Evolutionary conservation across 331 rosid species (phyloP).

Genomic region (Malus hybrid): DNA sequence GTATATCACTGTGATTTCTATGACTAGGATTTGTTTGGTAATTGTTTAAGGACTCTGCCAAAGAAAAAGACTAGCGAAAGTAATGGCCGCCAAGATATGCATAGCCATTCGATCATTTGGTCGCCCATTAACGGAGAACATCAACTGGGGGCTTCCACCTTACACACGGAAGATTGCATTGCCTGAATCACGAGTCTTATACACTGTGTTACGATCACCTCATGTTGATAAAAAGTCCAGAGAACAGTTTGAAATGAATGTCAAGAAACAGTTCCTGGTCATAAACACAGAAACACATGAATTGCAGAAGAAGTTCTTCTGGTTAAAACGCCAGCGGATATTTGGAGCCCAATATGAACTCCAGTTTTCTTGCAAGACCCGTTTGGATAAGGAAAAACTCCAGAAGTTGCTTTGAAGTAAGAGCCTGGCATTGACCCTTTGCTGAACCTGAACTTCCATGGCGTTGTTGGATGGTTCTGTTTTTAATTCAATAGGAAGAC

Average conservation of each 20-base stretch:
- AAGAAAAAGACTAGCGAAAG: not conserved
- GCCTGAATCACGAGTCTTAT: conserved; percentile 12
- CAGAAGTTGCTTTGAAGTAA: not conserved
- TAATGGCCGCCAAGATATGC: not conserved
- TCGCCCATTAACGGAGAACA: not conserved
- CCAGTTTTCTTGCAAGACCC: not conserved
- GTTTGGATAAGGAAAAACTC: not conserved
- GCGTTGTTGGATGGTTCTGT: too few relatives aligned
- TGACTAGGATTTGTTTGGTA: not conserved
- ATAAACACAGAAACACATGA: conserved; percentile 8
- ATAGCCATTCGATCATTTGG: not conserved
- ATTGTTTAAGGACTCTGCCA: not conserved
- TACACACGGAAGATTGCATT: conserved; percentile 4
- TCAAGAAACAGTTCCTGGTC: conserved; percentile 11
- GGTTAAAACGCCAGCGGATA: conserved; percentile 1
- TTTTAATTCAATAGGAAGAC: too few relatives aligned
- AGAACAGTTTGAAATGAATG: conserved; percentile 17
- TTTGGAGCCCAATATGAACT: not conserved
- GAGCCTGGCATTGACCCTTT: not conserved
- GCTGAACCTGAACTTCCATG: too few relatives aligned
- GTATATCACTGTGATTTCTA: not conserved
- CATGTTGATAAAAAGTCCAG: conserved; percentile 19
- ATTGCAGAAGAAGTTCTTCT: conserved; percentile 16
- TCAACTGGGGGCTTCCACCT: not conserved
- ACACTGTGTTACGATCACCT: conserved; percentile 14